Conservation (phyloP, 2,329 filamentous ascomycete genomes). For the Leptographium radiaticola region DNA sequence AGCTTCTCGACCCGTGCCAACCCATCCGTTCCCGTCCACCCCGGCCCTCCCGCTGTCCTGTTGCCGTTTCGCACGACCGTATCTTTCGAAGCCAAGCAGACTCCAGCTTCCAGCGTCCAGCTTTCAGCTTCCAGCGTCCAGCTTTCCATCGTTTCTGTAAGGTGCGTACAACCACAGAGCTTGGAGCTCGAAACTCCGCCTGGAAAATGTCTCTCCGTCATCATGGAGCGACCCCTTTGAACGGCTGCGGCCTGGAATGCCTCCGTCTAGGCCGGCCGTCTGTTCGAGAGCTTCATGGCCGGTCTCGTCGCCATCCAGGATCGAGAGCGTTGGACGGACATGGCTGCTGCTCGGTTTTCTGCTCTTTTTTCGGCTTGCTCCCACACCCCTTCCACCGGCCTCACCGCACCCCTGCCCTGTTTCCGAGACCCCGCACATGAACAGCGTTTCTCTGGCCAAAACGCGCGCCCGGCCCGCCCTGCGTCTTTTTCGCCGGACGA, state of each 20-base stretch:
- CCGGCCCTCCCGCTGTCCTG: not conserved
- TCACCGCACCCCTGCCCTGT: slow-evolving; percentile 3
- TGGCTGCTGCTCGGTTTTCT: too few species aligned
- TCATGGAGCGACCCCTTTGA: not conserved
- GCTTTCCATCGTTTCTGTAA: not conserved
- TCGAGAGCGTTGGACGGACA: too few species aligned
- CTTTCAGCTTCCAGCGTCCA: not conserved
- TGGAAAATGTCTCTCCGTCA: not conserved
- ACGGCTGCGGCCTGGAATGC: too few species aligned
- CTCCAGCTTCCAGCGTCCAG: not conserved
- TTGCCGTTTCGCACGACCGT: not conserved
- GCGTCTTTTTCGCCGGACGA: not conserved
- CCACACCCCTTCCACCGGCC: not conserved
- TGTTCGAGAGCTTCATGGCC: too few species aligned
- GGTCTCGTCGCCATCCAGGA: too few species aligned
- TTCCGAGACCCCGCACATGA: not conserved
- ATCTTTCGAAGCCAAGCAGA: not conserved
- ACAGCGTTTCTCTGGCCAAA: not conserved
- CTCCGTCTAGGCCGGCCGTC: too few species aligned
- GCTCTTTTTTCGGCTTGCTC: too few species aligned
- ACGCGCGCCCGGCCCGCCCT: not conserved
- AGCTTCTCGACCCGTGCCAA: not conserved
- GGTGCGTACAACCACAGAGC: not conserved
- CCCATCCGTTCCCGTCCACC: not conserved
- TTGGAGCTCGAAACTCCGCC: not conserved